Evolutionary conservation across 176 grass and related monocot species (phyloP).

Genomic region (Carex kokanica): DNA sequence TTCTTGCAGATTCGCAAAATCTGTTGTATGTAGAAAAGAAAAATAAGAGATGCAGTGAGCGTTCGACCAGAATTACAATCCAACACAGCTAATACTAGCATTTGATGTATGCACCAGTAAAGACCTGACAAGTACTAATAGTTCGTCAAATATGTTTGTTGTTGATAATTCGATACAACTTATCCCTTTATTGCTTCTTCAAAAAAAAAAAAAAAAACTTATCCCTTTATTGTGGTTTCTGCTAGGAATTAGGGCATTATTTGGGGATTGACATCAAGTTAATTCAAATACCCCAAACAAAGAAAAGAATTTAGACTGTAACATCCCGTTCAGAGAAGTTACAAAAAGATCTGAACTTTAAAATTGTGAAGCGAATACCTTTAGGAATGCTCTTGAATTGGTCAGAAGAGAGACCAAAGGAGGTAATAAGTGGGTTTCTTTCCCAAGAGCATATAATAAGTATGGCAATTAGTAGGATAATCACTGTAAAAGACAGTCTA

Average conservation of each 20-base stretch:
- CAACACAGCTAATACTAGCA: neutral
- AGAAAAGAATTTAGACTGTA: neutral
- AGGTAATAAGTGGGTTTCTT: constrained; percentile 28
- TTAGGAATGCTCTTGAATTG: constrained; percentile 31
- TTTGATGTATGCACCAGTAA: neutral
- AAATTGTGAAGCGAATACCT: constrained; percentile 27
- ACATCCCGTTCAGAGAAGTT: neutral
- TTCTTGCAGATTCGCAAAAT: constrained; percentile 12
- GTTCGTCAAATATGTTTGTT: neutral
- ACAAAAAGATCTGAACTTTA: neutral
- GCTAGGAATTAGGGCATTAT: neutral
- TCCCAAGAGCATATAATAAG: constrained; percentile 33
- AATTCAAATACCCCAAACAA: neutral
- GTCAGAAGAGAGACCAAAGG: constrained; percentile 28
- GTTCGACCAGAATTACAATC: neutral
- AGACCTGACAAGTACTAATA: neutral
- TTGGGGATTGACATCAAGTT: neutral
- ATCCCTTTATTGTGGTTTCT: neutral
- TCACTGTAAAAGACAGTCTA: constrained; percentile 23
- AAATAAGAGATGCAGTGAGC: neutral
- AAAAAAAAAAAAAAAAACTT: no score
- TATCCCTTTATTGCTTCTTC: neutral
- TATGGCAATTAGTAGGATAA: constrained; percentile 33
- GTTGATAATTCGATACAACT: neutral
- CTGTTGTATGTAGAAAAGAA: neutral